Percentiles rank a stretch among this genome's conserved stretches.
These are phyloP conservation scores for Erodium moschatum DNA, from an alignment of 441 rosid genomes.

Conservation along the genomic window DNA sequence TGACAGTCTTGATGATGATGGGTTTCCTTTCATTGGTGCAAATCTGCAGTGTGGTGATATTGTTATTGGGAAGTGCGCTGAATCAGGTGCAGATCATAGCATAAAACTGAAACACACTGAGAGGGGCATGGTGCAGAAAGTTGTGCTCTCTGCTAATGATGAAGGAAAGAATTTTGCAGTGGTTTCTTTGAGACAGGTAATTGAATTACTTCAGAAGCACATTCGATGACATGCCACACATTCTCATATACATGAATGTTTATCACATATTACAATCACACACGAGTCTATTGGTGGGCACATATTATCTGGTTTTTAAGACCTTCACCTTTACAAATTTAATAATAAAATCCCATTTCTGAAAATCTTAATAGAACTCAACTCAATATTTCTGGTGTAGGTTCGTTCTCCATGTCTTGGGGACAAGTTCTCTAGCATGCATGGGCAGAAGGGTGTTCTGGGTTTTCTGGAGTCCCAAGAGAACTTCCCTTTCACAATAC, in stretches of 20 bases:
- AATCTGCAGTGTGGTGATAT: constrained; percentile 77
- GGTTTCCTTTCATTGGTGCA: constrained; percentile 79
- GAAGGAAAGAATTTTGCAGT: constrained; percentile 83
- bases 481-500: constrained; percentile 80
- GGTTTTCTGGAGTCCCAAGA: constrained; percentile 87
- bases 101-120: constrained; percentile 85
- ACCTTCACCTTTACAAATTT: neutral
- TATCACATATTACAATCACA: neutral
- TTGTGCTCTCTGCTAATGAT: constrained; percentile 75
- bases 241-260: neutral
- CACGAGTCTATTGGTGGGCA: neutral
- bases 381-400: constrained; percentile 27
- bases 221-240: neutral
- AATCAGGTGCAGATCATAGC: constrained; percentile 75
- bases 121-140: constrained; percentile 86
- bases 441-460: constrained; percentile 92
- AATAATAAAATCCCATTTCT: neutral
- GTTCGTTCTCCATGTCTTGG: constrained; percentile 87
- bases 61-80: constrained; percentile 73
- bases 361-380: neutral
- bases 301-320: neutral
- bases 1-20: constrained; percentile 85
- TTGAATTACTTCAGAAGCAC: neutral
- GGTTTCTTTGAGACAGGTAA: constrained; percentile 83
- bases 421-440: constrained; percentile 97